Percentiles rank a stretch among this genome's conserved stretches.
Evolutionary conservation across 1,284 basidiomycete genomes (phyloP).

Genomic region (Termitomyces sp.): DNA sequence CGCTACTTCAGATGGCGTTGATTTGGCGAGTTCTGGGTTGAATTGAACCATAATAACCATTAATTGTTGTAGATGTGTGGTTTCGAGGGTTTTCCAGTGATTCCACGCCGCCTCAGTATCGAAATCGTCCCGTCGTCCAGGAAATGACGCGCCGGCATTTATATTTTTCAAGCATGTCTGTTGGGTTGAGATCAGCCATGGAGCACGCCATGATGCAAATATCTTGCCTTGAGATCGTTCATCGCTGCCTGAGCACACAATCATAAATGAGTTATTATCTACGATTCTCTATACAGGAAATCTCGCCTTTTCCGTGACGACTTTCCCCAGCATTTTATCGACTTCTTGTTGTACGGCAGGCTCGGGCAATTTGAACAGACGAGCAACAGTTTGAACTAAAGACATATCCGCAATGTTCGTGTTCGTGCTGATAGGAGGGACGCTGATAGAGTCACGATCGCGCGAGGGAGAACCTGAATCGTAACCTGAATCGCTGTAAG

Average conservation of each 20-base stretch:
- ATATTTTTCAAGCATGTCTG: constrained; percentile 92
- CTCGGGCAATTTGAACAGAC: constrained; percentile 72
- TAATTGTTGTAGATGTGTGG: constrained; percentile 78
- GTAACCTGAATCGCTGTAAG: constrained; percentile 60
- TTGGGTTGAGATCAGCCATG: background rate
- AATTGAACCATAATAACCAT: constrained; percentile 85
- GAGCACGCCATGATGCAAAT: background rate
- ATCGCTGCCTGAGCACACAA: constrained; percentile 59
- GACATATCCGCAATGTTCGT: constrained; percentile 67
- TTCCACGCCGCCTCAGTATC: constrained; percentile 76
- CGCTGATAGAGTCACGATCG: constrained; percentile 48
- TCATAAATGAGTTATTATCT: background rate
- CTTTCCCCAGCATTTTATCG: constrained; percentile 55
- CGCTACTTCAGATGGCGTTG: constrained; percentile 52
- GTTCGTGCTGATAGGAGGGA: constrained; percentile 39
- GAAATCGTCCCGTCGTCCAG: constrained; percentile 86
- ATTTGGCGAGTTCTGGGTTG: constrained; percentile 86
- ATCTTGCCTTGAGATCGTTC: constrained; percentile 72
- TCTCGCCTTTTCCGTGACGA: constrained; percentile 77
- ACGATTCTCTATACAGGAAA: background rate
- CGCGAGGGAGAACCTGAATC: constrained; percentile 58
- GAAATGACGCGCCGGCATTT: constrained; percentile 78
- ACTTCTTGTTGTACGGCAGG: constrained; percentile 72
- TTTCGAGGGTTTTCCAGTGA: constrained; percentile 83
- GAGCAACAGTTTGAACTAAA: constrained; percentile 65